These are phyloP conservation scores for Circinella minor DNA, from an alignment of 371 early-diverging fungal species.

Conservation along the genomic window DNA sequence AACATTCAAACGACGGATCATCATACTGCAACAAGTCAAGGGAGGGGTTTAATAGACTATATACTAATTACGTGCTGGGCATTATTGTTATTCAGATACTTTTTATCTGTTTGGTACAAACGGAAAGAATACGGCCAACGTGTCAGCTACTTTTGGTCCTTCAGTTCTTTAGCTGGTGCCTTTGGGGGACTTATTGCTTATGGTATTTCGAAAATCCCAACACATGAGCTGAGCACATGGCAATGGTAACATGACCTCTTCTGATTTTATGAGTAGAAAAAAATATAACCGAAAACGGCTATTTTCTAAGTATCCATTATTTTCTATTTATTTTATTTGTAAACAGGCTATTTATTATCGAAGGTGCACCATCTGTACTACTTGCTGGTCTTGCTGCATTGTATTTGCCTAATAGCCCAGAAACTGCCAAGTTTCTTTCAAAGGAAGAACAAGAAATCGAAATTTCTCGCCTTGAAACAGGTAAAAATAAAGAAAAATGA, in stretches of 20 bases:
- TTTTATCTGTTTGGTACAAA: constrained; percentile 50
- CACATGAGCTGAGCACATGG: constrained; percentile 36
- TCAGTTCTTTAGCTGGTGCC: constrained; percentile 48
- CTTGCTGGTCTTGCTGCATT: constrained; percentile 41
- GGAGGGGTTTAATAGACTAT: no score
- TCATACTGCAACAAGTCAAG: no score
- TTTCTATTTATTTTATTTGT: neutral
- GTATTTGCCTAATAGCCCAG: constrained; percentile 63
- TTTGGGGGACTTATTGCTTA: constrained; percentile 46
- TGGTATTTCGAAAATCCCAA: constrained; percentile 39
- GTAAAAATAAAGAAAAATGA: constrained; percentile 18
- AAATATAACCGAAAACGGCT: no score
- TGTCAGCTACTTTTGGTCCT: constrained; percentile 47
- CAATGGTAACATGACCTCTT: constrained; percentile 32
- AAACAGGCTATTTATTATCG: constrained; percentile 58
- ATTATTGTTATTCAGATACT: constrained; percentile 19
- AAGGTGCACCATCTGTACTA: constrained; percentile 53
- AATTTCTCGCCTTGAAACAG: constrained; percentile 43
- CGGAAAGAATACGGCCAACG: constrained; percentile 45
- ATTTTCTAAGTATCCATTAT: no score
- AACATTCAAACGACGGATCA: no score
- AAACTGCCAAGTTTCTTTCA: constrained; percentile 59
- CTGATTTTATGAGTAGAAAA: no score
- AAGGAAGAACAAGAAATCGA: constrained; percentile 56
- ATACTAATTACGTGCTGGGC: no score